These are phyloP conservation scores for Didymosphaeria variabile DNA, from an alignment of 2,329 filamentous ascomycete species.

Conservation along the genomic window DNA sequence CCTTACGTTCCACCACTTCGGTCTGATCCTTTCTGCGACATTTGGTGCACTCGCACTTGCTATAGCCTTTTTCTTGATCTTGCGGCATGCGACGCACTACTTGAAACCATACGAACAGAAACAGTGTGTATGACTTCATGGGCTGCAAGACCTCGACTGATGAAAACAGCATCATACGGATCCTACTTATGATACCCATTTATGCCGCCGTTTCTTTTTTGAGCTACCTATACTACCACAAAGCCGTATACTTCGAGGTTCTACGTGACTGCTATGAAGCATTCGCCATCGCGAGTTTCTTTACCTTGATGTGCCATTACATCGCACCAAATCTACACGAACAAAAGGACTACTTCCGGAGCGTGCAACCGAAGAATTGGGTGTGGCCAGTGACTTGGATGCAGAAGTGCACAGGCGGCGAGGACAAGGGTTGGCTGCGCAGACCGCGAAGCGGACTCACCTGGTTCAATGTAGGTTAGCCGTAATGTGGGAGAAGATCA, in stretches of 20 bases:
- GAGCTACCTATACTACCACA: conserved; percentile 76
- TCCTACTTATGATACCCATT: conserved; percentile 86
- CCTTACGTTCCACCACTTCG: conserved; percentile 66
- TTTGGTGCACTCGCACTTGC: conserved; percentile 62
- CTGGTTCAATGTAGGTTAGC: conserved; percentile 76
- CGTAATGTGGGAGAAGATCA: neutral
- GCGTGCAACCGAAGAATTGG: conserved; percentile 75
- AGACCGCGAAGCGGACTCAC: conserved; percentile 83
- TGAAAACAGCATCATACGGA: conserved; percentile 75
- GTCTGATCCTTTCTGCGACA: conserved; percentile 62
- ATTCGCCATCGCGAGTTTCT: conserved; percentile 88
- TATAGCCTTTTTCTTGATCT: conserved; percentile 64
- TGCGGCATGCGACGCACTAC: conserved; percentile 68
- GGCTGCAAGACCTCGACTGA: conserved; percentile 23
- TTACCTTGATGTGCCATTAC: conserved; percentile 82
- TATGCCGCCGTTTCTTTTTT: conserved; percentile 80
- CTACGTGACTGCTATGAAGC: conserved; percentile 88
- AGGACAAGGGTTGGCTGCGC: conserved; percentile 72
- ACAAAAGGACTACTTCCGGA: conserved; percentile 83
- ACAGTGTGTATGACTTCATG: conserved; percentile 55
- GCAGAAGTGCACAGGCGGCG: conserved; percentile 73
- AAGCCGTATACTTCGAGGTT: conserved; percentile 83
- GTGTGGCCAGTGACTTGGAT: conserved; percentile 77
- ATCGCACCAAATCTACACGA: conserved; percentile 78
- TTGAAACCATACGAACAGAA: conserved; percentile 67